Percentiles rank a stretch among this genome's conserved stretches.
phyloP scores from a whole-genome alignment of 352 stramenopile genomes.

The Thraustochytrium striatum region DNA sequence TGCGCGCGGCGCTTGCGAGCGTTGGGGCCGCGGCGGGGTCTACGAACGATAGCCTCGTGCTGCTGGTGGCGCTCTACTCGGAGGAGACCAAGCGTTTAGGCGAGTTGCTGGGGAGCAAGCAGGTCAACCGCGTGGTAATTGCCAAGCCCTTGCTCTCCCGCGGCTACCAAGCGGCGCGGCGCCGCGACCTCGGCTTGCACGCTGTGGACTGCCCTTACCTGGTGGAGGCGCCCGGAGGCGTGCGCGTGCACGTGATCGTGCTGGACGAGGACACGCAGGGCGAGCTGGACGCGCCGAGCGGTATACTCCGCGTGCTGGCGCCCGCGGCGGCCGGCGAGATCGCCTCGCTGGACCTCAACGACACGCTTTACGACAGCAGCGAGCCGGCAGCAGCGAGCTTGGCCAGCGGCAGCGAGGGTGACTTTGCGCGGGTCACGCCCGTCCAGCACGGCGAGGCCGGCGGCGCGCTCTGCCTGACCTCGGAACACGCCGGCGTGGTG shows the following conservation, averaged over 20 bases:
- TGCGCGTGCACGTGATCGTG: constrained; percentile 16
- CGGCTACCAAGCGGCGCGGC: neutral
- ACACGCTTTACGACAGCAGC: no score
- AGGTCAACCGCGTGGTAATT: neutral
- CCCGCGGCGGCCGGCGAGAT: no score
- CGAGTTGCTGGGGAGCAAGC: neutral
- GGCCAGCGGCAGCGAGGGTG: no score
- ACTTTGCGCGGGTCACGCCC: no score
- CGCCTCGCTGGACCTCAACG: no score
- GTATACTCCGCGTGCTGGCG: no score
- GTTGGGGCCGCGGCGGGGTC: neutral
- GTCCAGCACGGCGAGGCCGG: no score
- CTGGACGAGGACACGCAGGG: neutral
- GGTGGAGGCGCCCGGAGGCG: neutral
- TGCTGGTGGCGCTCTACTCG: neutral
- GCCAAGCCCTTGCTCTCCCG: neutral
- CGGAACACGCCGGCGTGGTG: no score
- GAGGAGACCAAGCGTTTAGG: neutral
- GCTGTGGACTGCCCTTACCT: neutral
- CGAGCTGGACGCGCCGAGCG: neutral
- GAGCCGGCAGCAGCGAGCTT: no score
- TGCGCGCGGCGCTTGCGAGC: neutral
- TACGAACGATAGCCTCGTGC: neutral
- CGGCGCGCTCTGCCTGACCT: no score
- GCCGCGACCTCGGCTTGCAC: neutral